phyloP scores from a whole-genome alignment of 164 flowering plant species.

The Hamamelis virginiana region DNA sequence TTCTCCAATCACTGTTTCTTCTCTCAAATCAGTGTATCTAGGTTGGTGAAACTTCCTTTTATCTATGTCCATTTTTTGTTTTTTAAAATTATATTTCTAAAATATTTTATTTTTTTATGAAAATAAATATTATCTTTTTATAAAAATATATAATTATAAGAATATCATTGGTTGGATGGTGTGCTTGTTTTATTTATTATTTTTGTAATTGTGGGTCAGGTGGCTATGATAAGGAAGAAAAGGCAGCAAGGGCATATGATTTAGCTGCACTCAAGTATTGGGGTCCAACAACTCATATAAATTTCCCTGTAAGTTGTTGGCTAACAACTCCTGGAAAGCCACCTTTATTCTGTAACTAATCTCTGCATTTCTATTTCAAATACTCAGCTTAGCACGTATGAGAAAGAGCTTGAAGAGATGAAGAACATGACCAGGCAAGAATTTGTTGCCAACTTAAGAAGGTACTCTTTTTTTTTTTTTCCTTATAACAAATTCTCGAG shows the following conservation, averaged over 20 bases:
- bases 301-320: slow-evolving; percentile 61
- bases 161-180: slow-evolving; percentile 23
- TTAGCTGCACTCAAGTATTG: slow-evolving; percentile 91
- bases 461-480: slow-evolving; percentile 35
- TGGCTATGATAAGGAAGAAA: slow-evolving; percentile 90
- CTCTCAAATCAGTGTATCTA: slow-evolving; percentile 53
- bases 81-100: not conserved
- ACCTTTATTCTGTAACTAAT: not conserved
- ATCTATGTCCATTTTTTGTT: slow-evolving; percentile 5
- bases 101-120: not conserved
- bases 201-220: slow-evolving; percentile 35
- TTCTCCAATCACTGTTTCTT: slow-evolving; percentile 11
- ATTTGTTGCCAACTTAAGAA: slow-evolving; percentile 84
- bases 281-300: slow-evolving; percentile 85
- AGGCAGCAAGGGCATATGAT: slow-evolving; percentile 90
- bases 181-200: slow-evolving; percentile 12
- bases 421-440: slow-evolving; percentile 88
- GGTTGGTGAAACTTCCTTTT: slow-evolving; percentile 37
- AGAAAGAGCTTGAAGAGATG: slow-evolving; percentile 85
- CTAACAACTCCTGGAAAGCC: too few relatives aligned
- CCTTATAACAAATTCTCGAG: not conserved
- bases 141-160: not conserved
- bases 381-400: slow-evolving; percentile 59
- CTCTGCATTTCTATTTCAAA: not conserved
- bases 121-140: too few relatives aligned